These are phyloP conservation scores for Sutorius eximius DNA, from an alignment of 1,284 basidiomycete genomes.

Conservation along the genomic window DNA sequence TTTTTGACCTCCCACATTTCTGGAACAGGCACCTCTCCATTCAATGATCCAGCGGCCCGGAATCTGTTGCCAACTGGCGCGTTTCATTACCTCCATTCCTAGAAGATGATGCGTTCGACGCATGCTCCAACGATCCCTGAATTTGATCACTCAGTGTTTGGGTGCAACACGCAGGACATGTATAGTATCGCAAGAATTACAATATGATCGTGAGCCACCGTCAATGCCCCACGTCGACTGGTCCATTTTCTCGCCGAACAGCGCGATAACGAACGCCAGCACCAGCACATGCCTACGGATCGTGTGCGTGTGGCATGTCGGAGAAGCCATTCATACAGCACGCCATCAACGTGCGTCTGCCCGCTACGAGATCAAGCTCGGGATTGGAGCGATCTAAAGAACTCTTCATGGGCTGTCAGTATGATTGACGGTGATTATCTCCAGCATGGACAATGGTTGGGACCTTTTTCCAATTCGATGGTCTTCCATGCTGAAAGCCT, in stretches of 20 bases:
- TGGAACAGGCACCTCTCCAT: slow-evolving; percentile 6
- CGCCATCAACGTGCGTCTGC: background rate
- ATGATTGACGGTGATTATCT: slow-evolving; percentile 31
- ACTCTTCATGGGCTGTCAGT: slow-evolving; percentile 1
- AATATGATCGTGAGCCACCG: slow-evolving; percentile 19
- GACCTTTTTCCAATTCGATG: background rate
- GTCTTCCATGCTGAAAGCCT: slow-evolving; percentile 4
- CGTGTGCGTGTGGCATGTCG: background rate
- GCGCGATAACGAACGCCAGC: background rate
- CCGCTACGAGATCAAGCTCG: slow-evolving; percentile 1
- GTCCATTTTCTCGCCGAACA: background rate
- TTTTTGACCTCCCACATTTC: background rate
- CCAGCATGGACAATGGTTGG: slow-evolving; percentile 10
- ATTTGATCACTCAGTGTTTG: slow-evolving; percentile 18
- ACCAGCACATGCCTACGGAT: background rate
- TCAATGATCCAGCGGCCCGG: background rate
- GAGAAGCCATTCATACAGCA: background rate
- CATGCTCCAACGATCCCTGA: slow-evolving; percentile 5
- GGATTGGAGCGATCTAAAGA: slow-evolving; percentile 2
- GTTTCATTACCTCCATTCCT: slow-evolving; percentile 14
- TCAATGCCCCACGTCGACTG: background rate
- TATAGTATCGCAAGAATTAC: background rate
- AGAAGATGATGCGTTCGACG: background rate
- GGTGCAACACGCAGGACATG: background rate
- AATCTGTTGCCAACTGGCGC: slow-evolving; percentile 2